Evolutionary conservation across 1,284 basidiomycete genomes (phyloP).

Genomic region (Apiotrichum mycotoxinovorans): DNA sequence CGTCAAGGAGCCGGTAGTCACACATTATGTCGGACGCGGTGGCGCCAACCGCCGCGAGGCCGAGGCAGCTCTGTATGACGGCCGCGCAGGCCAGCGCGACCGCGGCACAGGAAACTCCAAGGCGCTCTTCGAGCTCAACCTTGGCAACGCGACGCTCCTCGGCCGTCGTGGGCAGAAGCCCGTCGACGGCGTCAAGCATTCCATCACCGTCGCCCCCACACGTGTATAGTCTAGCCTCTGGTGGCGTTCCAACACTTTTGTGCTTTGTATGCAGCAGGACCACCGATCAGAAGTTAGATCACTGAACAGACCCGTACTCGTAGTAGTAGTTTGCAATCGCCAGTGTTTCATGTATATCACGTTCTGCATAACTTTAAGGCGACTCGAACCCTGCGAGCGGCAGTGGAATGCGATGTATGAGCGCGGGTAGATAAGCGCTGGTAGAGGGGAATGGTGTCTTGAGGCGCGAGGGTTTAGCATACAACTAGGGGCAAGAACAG

Average conservation of each 20-base stretch:
- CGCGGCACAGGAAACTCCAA: slow-evolving; percentile 41
- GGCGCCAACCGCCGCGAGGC: slow-evolving; percentile 53
- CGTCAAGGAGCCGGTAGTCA: slow-evolving; percentile 47
- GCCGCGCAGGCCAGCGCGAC: slow-evolving; percentile 73
- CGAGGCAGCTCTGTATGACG: slow-evolving; percentile 58
- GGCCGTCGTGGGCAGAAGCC: slow-evolving; percentile 53
- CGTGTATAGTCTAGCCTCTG: background rate
- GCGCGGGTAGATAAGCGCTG: too few relatives aligned
- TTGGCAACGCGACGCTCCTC: slow-evolving; percentile 77
- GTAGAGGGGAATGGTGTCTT: too few relatives aligned
- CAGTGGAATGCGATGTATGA: too few relatives aligned
- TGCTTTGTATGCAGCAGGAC: background rate
- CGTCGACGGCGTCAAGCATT: background rate
- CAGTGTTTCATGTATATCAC: background rate
- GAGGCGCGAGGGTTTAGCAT: too few relatives aligned
- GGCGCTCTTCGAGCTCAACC: slow-evolving; percentile 68
- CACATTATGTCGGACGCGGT: slow-evolving; percentile 50
- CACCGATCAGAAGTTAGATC: background rate
- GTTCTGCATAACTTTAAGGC: too few relatives aligned
- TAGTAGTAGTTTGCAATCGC: background rate
- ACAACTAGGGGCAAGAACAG: too few relatives aligned
- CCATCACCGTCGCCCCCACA: background rate
- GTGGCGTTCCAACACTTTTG: background rate
- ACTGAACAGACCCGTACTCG: background rate
- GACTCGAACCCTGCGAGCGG: too few relatives aligned